Evolutionary conservation across 139 green algal species (phyloP), one percentile per base, ranked within the genome.

Genomic region (Chlorella sorokiniana): DNA sequence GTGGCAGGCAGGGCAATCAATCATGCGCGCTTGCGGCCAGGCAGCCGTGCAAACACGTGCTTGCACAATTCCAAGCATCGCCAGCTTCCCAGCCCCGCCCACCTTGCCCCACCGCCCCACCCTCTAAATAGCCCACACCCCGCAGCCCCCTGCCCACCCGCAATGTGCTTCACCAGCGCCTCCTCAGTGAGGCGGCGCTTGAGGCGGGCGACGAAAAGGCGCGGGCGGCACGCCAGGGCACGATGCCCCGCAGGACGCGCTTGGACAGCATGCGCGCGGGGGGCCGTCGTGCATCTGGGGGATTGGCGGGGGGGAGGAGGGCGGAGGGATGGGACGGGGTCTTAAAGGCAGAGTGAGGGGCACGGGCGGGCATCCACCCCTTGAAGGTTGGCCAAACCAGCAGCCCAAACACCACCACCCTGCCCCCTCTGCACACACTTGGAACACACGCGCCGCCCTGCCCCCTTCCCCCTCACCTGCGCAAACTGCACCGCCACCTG

Each of bases 281-380:
- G n/a, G 94, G 25, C 93, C 98, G 91, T 99, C 97, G 85, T 99
- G 97, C 93, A 99, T 96, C 86, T 86, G 83, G 11, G 25, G 41
- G 18, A 22, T 1, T 25, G 31, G 16, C 8, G 5, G 31, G 37
- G 22, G 29, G 29, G 42, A 44, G 1, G 44, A 18, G n/a, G 29
- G 14, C 1, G 10, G 31, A 31, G 4, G 35, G 14, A 72, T 27
- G 16, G n/a, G 2, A 68, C 27, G 3, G 27, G 52, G 54, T 25
- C 10, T 5, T 40, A 2, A 41, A 29, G 41, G 10, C 29, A 7
- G 23, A 44, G 33, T 6, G 63, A 14, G 63, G 14, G 16, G 16
- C 59, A 37, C 9, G n/a, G n/a, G n/a, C n/a, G n/a, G n/a, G n/a
- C n/a, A n/a, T n/a, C n/a, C n/a, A n/a, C n/a, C n/a, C n/a, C n/a